Percentiles rank a stretch among this genome's conserved stretches.
phyloP scores from a whole-genome alignment of 306 rosid species.

The Alnus glutinosa region DNA sequence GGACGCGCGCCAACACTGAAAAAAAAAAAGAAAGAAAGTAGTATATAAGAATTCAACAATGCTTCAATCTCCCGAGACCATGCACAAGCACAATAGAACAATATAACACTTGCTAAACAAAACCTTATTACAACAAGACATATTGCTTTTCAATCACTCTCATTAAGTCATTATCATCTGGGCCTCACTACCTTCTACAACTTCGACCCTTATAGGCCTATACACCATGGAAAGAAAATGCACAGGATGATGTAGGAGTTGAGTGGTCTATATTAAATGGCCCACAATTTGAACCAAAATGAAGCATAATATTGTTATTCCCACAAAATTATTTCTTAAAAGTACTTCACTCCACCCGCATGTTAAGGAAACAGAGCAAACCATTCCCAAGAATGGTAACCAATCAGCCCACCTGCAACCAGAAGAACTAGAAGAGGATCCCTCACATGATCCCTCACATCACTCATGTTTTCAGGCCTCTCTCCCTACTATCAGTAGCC shows the following conservation, averaged over 20 bases:
- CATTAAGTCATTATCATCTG: background rate
- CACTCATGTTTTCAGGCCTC: too few relatives aligned
- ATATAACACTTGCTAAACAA: background rate
- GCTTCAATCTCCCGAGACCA: background rate
- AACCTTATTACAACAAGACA: background rate
- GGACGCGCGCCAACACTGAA: background rate
- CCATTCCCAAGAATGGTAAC: too few relatives aligned
- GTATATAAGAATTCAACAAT: background rate
- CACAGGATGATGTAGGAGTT: background rate
- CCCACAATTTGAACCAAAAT: background rate
- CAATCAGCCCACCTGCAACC: too few relatives aligned
- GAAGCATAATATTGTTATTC: background rate
- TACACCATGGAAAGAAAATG: background rate
- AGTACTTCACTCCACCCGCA: background rate
- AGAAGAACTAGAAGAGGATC: too few relatives aligned
- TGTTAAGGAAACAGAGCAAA: too few relatives aligned
- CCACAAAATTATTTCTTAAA: background rate
- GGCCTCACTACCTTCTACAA: background rate
- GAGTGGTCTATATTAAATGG: background rate
- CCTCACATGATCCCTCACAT: too few relatives aligned
- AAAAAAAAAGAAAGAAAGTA: background rate
- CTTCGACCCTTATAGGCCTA: background rate
- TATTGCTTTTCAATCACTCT: background rate
- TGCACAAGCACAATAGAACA: background rate
- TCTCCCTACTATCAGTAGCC: too few relatives aligned